Evolutionary conservation across 2,329 filamentous ascomycete species (phyloP).

Genomic region (Tolypocladium amazonense): DNA sequence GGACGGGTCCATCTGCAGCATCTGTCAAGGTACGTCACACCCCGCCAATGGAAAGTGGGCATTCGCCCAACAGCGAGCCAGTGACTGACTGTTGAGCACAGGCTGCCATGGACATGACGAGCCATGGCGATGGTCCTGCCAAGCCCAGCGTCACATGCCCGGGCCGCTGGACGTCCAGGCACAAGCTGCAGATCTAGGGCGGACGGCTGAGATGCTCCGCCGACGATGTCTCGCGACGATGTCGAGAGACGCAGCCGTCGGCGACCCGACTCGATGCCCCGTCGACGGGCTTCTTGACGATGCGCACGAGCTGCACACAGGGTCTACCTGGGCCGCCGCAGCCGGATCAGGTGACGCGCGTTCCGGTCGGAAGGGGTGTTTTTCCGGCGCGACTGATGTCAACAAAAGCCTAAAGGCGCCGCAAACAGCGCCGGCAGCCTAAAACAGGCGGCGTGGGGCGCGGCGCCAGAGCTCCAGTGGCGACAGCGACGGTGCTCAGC

Average conservation of each 20-base stretch:
- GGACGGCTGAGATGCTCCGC: not conserved
- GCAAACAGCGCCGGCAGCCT: not conserved
- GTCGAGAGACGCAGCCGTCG: not conserved
- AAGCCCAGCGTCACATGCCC: not conserved
- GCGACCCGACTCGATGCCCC: not conserved
- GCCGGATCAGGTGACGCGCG: not conserved
- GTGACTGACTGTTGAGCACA: not conserved
- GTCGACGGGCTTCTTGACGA: not conserved
- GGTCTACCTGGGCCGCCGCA: not conserved
- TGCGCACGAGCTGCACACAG: not conserved
- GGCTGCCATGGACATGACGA: not conserved
- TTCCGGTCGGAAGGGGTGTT: not conserved
- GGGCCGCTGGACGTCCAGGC: not conserved
- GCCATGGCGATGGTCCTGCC: not conserved
- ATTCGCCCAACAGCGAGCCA: not conserved
- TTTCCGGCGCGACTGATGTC: not conserved
- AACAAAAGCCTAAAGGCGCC: conserved; percentile 1
- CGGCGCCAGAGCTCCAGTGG: not conserved
- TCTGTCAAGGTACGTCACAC: not conserved
- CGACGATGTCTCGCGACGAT: not conserved
- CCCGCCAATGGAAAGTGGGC: not conserved
- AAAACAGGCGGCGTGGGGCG: not conserved
- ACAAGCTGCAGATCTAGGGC: not conserved
- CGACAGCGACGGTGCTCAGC: too few species aligned
- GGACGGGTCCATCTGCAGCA: not conserved